These are phyloP conservation scores for Durio zibethinus DNA, from an alignment of 345 rosid species.

Conservation along the genomic window DNA sequence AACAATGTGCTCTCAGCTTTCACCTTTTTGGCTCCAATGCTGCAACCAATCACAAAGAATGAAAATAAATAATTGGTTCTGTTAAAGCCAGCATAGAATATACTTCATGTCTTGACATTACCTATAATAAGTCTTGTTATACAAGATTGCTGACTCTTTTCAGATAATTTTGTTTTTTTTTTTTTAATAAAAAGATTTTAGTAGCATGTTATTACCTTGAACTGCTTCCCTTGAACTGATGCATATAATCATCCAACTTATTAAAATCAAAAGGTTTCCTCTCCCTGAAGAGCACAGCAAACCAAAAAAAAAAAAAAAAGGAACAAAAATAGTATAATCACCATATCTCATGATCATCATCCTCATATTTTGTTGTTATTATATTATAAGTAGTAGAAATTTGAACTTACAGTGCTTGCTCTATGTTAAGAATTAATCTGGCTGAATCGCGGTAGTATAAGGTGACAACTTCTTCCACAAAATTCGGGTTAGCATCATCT, in stretches of 20 bases:
- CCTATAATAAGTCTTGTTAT: constrained; percentile 8
- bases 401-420: constrained; percentile 52
- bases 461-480: constrained; percentile 70
- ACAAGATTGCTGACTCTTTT: background rate
- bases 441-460: constrained; percentile 63
- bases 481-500: constrained; percentile 70
- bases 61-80: constrained; percentile 14
- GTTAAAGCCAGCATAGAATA: constrained; percentile 32
- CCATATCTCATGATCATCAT: background rate
- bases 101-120: constrained; percentile 24
- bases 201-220: constrained; percentile 45
- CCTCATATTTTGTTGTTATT: background rate
- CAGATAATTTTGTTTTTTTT: background rate
- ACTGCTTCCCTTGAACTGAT: constrained; percentile 95
- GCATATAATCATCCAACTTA: constrained; percentile 73
- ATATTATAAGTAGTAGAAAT: background rate
- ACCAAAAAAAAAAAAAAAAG: background rate
- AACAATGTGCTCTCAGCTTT: constrained; percentile 80
- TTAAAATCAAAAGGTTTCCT: constrained; percentile 52
- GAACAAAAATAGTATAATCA: background rate
- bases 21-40: constrained; percentile 97
- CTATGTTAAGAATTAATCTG: constrained; percentile 42
- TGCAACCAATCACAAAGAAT: constrained; percentile 32
- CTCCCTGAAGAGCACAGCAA: constrained; percentile 34
- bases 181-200: background rate